Conservation (phyloP, 1,139 yeast species). For the Geotrichum restrictum region DNA sequence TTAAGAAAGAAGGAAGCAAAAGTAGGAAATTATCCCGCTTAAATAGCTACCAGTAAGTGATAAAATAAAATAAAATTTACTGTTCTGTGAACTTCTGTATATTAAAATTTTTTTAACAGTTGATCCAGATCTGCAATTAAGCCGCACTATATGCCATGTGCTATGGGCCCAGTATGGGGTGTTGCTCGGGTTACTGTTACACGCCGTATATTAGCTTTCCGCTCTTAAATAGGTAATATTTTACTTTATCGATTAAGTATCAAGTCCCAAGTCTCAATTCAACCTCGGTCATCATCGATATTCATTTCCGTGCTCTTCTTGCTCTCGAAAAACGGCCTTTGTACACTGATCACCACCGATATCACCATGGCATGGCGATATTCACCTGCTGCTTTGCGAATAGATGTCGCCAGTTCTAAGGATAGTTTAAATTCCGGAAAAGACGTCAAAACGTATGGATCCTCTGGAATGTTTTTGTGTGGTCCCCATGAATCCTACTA, state of each 20-base stretch:
- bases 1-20: no score
- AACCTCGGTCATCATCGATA: background rate
- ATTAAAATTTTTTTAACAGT: background rate
- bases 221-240: background rate
- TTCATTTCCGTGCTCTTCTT: background rate
- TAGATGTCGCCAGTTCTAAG: slow-evolving; percentile 6
- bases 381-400: slow-evolving; percentile 15
- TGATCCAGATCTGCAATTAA: background rate
- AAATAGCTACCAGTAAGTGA: no score
- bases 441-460: slow-evolving; percentile 16
- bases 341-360: background rate
- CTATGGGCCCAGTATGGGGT: no score
- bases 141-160: background rate
- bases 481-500: slow-evolving; percentile 4
- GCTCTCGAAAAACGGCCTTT: background rate
- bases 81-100: no score
- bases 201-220: background rate
- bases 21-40: no score
- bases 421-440: background rate
- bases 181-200: background rate
- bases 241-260: background rate
- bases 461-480: slow-evolving; percentile 16
- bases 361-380: slow-evolving; percentile 14
- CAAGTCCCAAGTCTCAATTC: background rate
- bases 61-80: no score